Percentiles rank a stretch among this genome's conserved stretches.
phyloP scores from a whole-genome alignment of 1,284 basidiomycete genomes.

The Ustilago loliicola region DNA sequence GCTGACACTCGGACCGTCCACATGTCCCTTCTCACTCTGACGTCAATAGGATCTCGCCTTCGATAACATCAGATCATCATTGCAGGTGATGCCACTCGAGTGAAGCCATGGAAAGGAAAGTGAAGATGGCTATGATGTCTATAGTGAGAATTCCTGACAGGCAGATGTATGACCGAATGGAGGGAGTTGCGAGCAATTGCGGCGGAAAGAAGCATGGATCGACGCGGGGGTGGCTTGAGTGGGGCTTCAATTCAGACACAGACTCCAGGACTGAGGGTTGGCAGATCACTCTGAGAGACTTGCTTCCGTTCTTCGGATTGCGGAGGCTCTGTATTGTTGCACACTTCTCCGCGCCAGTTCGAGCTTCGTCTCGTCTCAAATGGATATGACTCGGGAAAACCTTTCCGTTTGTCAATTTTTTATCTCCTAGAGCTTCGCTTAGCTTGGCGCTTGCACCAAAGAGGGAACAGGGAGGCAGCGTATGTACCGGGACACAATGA shows the following conservation, averaged over 20 bases:
- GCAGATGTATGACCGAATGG: neutral
- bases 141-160: neutral
- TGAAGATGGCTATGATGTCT: neutral
- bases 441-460: neutral
- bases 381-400: slow-evolving; percentile 11
- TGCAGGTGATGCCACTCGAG: neutral
- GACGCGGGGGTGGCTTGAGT: slow-evolving; percentile 19
- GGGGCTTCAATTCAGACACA: slow-evolving; percentile 8
- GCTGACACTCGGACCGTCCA: neutral
- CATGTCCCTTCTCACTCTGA: neutral
- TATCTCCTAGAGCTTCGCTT: neutral
- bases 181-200: neutral
- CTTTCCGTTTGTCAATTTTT: slow-evolving; percentile 3
- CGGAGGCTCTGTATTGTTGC: neutral
- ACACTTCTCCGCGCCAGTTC: neutral
- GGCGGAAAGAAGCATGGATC: slow-evolving; percentile 6
- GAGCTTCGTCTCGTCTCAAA: neutral
- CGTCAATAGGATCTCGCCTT: neutral
- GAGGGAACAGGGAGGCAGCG: neutral
- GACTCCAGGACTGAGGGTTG: neutral
- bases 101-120: neutral
- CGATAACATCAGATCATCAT: no score
- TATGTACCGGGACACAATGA: neutral
- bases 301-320: slow-evolving; percentile 5
- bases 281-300: no score